Base-by-base conservation (phyloP, 495 filamentous ascomycete species). In the Penicillium coffeae region DNA sequence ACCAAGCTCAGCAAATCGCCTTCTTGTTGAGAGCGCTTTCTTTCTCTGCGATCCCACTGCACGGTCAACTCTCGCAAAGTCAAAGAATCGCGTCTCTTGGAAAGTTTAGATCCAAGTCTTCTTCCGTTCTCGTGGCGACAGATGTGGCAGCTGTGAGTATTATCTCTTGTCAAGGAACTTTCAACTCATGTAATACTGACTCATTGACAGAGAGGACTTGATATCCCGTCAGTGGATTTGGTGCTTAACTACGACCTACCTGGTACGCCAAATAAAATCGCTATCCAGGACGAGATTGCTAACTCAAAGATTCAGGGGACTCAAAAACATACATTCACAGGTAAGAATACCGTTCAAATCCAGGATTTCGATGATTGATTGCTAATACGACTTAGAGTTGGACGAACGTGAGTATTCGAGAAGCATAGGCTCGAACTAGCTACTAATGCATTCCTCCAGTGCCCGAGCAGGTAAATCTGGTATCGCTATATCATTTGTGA, bases 291-390 rank as follows among this genome's bases (percentile, higher is more conserved):
- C 16, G 4, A 20, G 19, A 30, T 27, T 6, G 14, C n/a, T 25
- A 30, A 10, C 25, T 30, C 4, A 30, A 5, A 30, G 4, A 30
- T 5, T 30, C 25, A 38, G 73, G 74, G 12, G 88, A 92, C 52
- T 85, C 82, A 58, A 93, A 96, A 66, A 96, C 89, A 0, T 98
- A 96, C 58, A 88, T 98, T 42, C 93, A 98, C 63, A 83, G n/a
- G n/a, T n/a, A n/a, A n/a, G n/a, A n/a, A n/a, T n/a, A n/a, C n/a
- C n/a, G n/a, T n/a, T n/a, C n/a, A n/a, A n/a, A n/a, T n/a, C n/a
- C n/a, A n/a, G n/a, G n/a, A n/a, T n/a, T n/a, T n/a, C n/a, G n/a
- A n/a, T n/a, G n/a, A n/a, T n/a, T n/a, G n/a, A n/a, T n/a, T n/a
- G n/a, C n/a, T n/a, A n/a, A n/a, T n/a, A n/a, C n/a, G n/a, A n/a